Evolutionary conservation across 2,329 filamentous ascomycete genomes (phyloP).

Genomic region (Cercospora sp.): DNA sequence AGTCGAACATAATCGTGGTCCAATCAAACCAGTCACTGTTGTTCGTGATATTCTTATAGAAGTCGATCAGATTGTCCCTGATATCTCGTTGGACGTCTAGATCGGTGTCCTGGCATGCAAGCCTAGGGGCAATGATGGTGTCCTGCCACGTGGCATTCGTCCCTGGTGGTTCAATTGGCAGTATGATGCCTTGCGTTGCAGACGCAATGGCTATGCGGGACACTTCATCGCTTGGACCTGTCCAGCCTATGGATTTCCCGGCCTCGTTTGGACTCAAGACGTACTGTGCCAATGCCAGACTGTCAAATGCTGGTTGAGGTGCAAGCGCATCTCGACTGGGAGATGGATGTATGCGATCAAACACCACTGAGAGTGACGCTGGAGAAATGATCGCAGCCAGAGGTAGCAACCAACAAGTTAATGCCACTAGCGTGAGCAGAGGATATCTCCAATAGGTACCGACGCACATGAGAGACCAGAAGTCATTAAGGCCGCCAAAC

Average conservation of each 20-base stretch:
- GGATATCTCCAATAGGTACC: constrained; percentile 16
- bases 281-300: constrained; percentile 3
- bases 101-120: constrained; percentile 10
- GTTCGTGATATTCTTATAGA: background rate
- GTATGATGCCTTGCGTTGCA: constrained; percentile 10
- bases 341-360: constrained; percentile 15
- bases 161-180: constrained; percentile 14
- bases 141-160: constrained; percentile 18
- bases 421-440: constrained; percentile 13
- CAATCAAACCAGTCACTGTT: background rate
- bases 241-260: background rate
- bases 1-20: constrained; percentile 13
- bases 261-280: background rate
- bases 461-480: constrained; percentile 8
- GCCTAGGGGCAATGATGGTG: constrained; percentile 3
- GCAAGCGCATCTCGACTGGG: background rate
- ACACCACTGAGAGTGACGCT: constrained; percentile 12
- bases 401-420: constrained; percentile 19
- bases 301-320: constrained; percentile 16
- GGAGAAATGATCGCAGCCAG: constrained; percentile 20
- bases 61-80: constrained; percentile 4
- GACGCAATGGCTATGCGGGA: constrained; percentile 10
- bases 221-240: constrained; percentile 6
- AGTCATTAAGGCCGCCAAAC: constrained; percentile 16
- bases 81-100: background rate